Conservation (phyloP, 331 rosid genomes). For the Quercus lobata region DNA sequence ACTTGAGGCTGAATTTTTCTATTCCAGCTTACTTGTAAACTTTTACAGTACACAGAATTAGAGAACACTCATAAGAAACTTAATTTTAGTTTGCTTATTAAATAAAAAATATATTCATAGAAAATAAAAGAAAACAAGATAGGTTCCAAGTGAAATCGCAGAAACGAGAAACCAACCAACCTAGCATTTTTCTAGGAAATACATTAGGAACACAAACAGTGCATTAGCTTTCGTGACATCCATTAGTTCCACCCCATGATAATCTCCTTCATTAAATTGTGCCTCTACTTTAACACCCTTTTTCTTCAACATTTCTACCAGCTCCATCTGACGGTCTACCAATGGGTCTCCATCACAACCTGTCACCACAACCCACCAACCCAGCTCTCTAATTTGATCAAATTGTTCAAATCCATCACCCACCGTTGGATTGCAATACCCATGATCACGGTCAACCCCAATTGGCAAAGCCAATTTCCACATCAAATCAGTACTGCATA, state of each 20-base stretch:
- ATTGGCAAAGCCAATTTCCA: constrained; percentile 38
- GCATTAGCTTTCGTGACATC: neutral
- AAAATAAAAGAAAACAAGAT: too few species aligned
- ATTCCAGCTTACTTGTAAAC: too few species aligned
- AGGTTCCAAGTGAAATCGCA: too few species aligned
- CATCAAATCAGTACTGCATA: constrained; percentile 10
- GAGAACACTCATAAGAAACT: too few species aligned
- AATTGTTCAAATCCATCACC: neutral
- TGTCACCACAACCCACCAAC: constrained; percentile 8
- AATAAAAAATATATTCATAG: too few species aligned
- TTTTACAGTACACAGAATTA: too few species aligned
- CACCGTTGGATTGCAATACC: constrained; percentile 30
- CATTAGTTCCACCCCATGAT: neutral
- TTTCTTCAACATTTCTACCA: neutral
- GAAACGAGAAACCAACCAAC: too few species aligned
- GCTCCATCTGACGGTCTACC: constrained; percentile 10
- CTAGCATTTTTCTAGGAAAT: too few species aligned
- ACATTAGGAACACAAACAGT: neutral
- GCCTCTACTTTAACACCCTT: neutral
- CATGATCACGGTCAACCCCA: constrained; percentile 31
- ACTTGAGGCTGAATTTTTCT: too few species aligned
- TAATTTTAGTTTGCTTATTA: too few species aligned
- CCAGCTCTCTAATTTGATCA: neutral
- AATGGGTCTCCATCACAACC: constrained; percentile 19
- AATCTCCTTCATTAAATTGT: neutral